These are phyloP conservation scores for Echites panduratus DNA, from an alignment of 257 asterid species.

Conservation along the genomic window DNA sequence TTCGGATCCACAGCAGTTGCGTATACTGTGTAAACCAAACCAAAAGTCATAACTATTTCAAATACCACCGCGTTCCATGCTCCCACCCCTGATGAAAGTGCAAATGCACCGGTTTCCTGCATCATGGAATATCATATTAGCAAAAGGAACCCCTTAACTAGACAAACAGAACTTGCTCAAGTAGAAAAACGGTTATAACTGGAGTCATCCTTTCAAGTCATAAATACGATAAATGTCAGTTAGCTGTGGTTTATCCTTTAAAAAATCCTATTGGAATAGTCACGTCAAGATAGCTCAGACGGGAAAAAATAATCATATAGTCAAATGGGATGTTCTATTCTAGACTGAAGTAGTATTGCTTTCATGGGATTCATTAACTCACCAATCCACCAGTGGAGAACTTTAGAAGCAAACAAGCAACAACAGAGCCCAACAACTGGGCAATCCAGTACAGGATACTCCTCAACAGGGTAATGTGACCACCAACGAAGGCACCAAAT, in stretches of 20 bases:
- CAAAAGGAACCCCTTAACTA: no score
- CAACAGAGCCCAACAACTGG: conserved; percentile 68
- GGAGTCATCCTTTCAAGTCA: no score
- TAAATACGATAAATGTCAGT: no score
- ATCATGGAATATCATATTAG: neutral
- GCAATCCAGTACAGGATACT: conserved; percentile 73
- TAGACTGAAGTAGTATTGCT: no score
- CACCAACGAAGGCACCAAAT: conserved; percentile 75
- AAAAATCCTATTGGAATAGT: no score
- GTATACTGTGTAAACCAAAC: conserved; percentile 75
- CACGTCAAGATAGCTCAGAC: no score
- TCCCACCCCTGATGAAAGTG: conserved; percentile 56
- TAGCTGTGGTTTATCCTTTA: no score
- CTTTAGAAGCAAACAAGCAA: conserved; percentile 69
- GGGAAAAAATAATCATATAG: no score
- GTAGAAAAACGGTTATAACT: no score
- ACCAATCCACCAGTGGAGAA: conserved; percentile 64
- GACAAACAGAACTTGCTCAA: no score
- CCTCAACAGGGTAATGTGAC: conserved; percentile 52
- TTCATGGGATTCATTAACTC: conserved; percentile 3
- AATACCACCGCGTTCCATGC: conserved; percentile 59
- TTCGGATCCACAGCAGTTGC: conserved; percentile 85
- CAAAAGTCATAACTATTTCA: conserved; percentile 84
- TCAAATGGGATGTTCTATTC: no score
- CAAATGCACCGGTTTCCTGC: conserved; percentile 72